Conservation (phyloP, 2,329 filamentous ascomycete genomes). For the Phaeosphaeria sp. region DNA sequence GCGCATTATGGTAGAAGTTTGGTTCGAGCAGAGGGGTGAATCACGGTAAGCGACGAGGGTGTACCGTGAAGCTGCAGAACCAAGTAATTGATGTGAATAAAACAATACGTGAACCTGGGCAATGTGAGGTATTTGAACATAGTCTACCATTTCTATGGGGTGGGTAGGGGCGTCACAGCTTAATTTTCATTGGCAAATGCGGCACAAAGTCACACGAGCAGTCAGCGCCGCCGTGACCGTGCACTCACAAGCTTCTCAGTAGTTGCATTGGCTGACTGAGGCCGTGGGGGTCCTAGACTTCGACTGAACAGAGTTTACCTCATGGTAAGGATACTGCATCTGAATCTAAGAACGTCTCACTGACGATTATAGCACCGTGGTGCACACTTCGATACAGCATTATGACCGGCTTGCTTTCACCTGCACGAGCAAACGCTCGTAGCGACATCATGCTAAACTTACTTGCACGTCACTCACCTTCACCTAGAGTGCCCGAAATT, state of each 20-base stretch:
- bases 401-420: slow-evolving; percentile 14
- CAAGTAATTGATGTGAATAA: slow-evolving; percentile 5
- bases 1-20: slow-evolving; percentile 17
- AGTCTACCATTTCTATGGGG: slow-evolving; percentile 16
- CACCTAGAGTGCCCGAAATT: slow-evolving; percentile 10
- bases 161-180: slow-evolving; percentile 20
- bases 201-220: slow-evolving; percentile 23
- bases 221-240: slow-evolving; percentile 15
- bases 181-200: slow-evolving; percentile 16
- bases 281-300: slow-evolving; percentile 12
- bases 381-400: not conserved
- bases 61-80: slow-evolving; percentile 4
- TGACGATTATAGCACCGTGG: not conserved
- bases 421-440: slow-evolving; percentile 1
- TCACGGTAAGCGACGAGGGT: slow-evolving; percentile 11
- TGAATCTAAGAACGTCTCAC: not conserved
- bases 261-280: slow-evolving; percentile 12
- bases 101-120: slow-evolving; percentile 5
- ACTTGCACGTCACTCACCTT: slow-evolving; percentile 8
- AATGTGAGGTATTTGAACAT: slow-evolving; percentile 18
- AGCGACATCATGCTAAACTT: not conserved
- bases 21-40: slow-evolving; percentile 20
- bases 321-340: not conserved
- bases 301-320: not conserved
- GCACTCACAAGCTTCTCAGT: slow-evolving; percentile 10